Percentiles rank a stretch among this genome's conserved stretches.
Conservation (phyloP, 1,284 basidiomycete genomes). For the Rhodotorula glutinis region DNA sequence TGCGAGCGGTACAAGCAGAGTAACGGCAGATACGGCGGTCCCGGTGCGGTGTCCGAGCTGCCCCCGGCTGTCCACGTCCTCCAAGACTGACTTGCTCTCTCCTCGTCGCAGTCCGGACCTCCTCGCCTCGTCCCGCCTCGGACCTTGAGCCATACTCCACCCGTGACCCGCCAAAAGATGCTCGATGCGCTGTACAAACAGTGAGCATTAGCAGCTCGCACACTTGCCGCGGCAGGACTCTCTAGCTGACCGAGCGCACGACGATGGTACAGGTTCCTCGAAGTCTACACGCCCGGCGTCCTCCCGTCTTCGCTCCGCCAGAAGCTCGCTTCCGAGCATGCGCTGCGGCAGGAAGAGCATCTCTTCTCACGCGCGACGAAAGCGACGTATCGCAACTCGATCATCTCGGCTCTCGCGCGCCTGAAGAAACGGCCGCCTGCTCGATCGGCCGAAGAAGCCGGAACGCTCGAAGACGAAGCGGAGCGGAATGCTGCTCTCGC, state of each 20-base stretch:
- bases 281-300: conserved; percentile 33
- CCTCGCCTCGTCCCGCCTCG: conserved; percentile 65
- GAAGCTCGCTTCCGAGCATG: conserved; percentile 55
- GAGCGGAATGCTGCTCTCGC: conserved; percentile 1
- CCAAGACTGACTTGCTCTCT: background rate
- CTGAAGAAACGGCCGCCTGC: conserved; percentile 69
- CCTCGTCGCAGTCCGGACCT: conserved; percentile 55
- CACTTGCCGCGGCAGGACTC: too few relatives aligned
- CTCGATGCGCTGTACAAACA: conserved; percentile 60
- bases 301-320: conserved; percentile 33
- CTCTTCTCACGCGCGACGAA: conserved; percentile 68
- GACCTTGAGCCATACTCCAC: conserved; percentile 62
- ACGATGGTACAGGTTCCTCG: conserved; percentile 26
- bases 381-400: conserved; percentile 71
- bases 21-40: too few relatives aligned
- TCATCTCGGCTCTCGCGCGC: conserved; percentile 67
- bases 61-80: conserved; percentile 3
- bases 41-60: too few relatives aligned
- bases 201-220: conserved; percentile 56
- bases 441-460: conserved; percentile 69
- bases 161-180: conserved; percentile 62
- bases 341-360: conserved; percentile 71
- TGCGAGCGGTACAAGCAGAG: too few relatives aligned
- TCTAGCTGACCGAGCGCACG: background rate
- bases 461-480: conserved; percentile 69